These are phyloP conservation scores for Claviceps capensis DNA, from an alignment of 2,329 filamentous ascomycete species.

Conservation along the genomic window DNA sequence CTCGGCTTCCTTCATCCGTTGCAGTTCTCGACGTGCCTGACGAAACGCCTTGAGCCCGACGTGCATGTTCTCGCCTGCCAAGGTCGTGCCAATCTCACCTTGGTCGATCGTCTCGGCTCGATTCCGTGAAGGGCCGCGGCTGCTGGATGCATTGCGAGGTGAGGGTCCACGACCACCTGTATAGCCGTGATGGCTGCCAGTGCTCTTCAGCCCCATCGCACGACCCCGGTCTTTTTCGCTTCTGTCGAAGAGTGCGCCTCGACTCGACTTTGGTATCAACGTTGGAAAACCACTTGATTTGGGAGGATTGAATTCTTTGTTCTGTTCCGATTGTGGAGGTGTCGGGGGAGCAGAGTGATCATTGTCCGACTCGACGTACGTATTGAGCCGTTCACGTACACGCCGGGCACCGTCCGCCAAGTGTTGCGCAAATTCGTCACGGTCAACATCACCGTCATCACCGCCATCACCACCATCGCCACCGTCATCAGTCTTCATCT, in stretches of 20 bases:
- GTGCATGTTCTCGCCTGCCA: slow-evolving; percentile 29
- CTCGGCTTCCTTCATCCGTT: slow-evolving; percentile 41
- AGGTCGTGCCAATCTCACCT: slow-evolving; percentile 9
- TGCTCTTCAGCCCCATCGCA: slow-evolving; percentile 46
- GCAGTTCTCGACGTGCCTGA: slow-evolving; percentile 42
- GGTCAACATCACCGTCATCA: slow-evolving; percentile 24
- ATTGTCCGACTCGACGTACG: slow-evolving; percentile 50
- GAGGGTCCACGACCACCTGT: slow-evolving; percentile 27
- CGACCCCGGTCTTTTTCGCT: slow-evolving; percentile 25
- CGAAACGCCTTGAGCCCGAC: slow-evolving; percentile 42
- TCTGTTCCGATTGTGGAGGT: slow-evolving; percentile 22
- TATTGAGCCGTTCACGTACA: slow-evolving; percentile 60
- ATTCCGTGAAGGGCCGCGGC: not conserved
- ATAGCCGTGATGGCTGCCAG: slow-evolving; percentile 35
- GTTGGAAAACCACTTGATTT: slow-evolving; percentile 47
- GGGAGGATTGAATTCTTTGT: slow-evolving; percentile 18
- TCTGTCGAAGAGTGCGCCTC: slow-evolving; percentile 46
- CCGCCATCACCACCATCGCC: slow-evolving; percentile 41
- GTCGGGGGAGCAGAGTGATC: slow-evolving; percentile 17
- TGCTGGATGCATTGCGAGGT: slow-evolving; percentile 19
- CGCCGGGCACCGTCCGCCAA: slow-evolving; percentile 56
- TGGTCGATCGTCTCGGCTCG: not conserved
- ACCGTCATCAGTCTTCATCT: not conserved
- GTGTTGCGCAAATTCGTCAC: slow-evolving; percentile 60
- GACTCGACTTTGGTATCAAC: slow-evolving; percentile 52